These are phyloP conservation scores for Hura crepitans DNA, from an alignment of 441 rosid genomes.

Conservation along the genomic window DNA sequence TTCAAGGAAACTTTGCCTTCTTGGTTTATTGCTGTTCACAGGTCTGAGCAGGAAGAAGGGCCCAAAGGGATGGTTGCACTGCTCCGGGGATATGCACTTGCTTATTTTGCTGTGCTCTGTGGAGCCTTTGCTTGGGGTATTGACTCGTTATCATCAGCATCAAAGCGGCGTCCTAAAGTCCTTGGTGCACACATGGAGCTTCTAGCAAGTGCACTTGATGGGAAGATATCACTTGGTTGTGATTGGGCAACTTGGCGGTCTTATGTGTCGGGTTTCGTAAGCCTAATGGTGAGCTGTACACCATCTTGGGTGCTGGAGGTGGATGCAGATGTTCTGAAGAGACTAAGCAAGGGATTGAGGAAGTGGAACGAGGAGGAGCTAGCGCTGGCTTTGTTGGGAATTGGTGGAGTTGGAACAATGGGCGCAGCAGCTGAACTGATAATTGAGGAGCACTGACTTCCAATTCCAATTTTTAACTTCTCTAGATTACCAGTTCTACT, in stretches of 20 bases:
- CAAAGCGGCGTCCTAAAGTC: constrained; percentile 67
- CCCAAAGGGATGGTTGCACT: constrained; percentile 58
- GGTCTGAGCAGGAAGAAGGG: constrained; percentile 45
- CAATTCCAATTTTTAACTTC: constrained; percentile 4
- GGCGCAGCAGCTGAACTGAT: constrained; percentile 81
- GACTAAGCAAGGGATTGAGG: constrained; percentile 79
- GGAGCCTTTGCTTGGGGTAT: constrained; percentile 97
- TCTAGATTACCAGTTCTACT: constrained; percentile 10
- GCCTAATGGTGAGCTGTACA: constrained; percentile 66
- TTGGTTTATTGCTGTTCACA: constrained; percentile 84
- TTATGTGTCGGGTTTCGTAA: constrained; percentile 75
- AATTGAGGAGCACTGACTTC: constrained; percentile 34
- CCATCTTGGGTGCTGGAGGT: constrained; percentile 85
- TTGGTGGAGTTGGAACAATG: constrained; percentile 65
- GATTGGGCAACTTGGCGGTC: constrained; percentile 83
- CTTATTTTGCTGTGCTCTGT: constrained; percentile 74
- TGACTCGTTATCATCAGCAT: constrained; percentile 67
- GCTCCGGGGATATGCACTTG: constrained; percentile 86
- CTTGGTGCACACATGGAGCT: constrained; percentile 75
- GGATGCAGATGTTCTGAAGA: constrained; percentile 63
- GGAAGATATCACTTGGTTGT: constrained; percentile 88
- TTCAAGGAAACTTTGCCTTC: constrained; percentile 88
- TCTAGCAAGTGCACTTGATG: constrained; percentile 78
- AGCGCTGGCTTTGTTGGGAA: constrained; percentile 70
- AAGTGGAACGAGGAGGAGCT: constrained; percentile 85